A percentile compares a stretch with the other conserved stretches of the same genome.
phyloP scores from a whole-genome alignment of 148 eudicot genomes.

The Heliosperma pusillum region DNA sequence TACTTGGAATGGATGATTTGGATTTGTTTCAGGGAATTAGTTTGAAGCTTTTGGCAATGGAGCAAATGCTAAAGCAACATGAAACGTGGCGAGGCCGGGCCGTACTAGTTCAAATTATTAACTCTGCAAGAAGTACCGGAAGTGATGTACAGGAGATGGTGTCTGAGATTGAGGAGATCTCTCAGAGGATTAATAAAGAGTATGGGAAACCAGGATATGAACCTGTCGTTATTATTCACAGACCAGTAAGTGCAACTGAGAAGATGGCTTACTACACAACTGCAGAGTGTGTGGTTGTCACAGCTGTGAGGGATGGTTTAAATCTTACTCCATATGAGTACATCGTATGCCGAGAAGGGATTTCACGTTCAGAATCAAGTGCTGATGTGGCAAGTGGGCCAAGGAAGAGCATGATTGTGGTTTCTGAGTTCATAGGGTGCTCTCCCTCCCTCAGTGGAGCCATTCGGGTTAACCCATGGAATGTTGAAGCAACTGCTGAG shows the following conservation, averaged over 20 bases:
- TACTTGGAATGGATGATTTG: slow-evolving; percentile 70
- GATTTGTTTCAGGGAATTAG: slow-evolving; percentile 75
- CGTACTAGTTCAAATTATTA: slow-evolving; percentile 66
- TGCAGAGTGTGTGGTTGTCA: slow-evolving; percentile 73
- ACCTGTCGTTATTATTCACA: slow-evolving; percentile 61
- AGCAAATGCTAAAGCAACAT: slow-evolving; percentile 54
- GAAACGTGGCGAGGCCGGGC: slow-evolving; percentile 41
- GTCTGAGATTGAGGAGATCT: slow-evolving; percentile 47
- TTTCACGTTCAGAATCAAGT: slow-evolving; percentile 39
- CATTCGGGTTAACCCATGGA: slow-evolving; percentile 81
- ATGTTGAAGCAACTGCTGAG: slow-evolving; percentile 63
- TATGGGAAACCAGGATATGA: slow-evolving; percentile 49
- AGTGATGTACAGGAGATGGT: slow-evolving; percentile 59
- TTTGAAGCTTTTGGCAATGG: slow-evolving; percentile 63
- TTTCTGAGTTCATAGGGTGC: slow-evolving; percentile 70
- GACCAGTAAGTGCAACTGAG: slow-evolving; percentile 58
- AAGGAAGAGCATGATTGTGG: slow-evolving; percentile 66
- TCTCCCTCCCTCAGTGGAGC: slow-evolving; percentile 82
- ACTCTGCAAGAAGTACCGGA: slow-evolving; percentile 71
- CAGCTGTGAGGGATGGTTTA: slow-evolving; percentile 75
- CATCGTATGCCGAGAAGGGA: slow-evolving; percentile 64
- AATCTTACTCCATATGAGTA: slow-evolving; percentile 71
- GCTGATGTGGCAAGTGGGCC: slow-evolving; percentile 33
- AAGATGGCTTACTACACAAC: slow-evolving; percentile 68
- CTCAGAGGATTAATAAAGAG: slow-evolving; percentile 49